Conservation (phyloP, 1,139 yeast species). For the Schwanniomyces etchellsii region DNA sequence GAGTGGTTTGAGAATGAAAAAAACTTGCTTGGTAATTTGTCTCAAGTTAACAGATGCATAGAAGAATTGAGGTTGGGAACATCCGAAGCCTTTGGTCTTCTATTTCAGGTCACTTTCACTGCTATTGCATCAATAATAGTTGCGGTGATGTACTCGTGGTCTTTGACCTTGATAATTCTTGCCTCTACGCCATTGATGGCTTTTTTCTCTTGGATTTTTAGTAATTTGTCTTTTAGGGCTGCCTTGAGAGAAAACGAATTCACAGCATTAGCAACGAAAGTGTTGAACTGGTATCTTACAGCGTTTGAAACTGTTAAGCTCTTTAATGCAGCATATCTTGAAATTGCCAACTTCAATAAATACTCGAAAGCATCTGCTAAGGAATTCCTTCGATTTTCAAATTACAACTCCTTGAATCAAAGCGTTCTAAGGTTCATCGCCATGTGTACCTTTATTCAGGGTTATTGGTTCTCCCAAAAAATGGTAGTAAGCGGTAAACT, state of each 20-base stretch:
- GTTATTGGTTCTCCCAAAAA: slow-evolving; percentile 81
- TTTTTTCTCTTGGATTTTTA: slow-evolving; percentile 42
- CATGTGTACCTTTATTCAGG: slow-evolving; percentile 67
- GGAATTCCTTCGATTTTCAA: slow-evolving; percentile 42
- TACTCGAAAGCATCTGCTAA: slow-evolving; percentile 39
- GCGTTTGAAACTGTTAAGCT: slow-evolving; percentile 57
- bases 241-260: slow-evolving; percentile 54
- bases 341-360: slow-evolving; percentile 38
- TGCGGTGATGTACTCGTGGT: slow-evolving; percentile 79
- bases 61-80: slow-evolving; percentile 72
- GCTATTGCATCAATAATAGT: slow-evolving; percentile 54
- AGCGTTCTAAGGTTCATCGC: slow-evolving; percentile 41
- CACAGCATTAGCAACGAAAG: slow-evolving; percentile 52
- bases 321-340: slow-evolving; percentile 53
- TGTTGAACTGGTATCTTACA: slow-evolving; percentile 65
- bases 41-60: slow-evolving; percentile 66
- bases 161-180: slow-evolving; percentile 68
- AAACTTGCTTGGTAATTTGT: slow-evolving; percentile 55
- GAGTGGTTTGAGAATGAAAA: slow-evolving; percentile 57
- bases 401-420: slow-evolving; percentile 51
- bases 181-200: slow-evolving; percentile 68
- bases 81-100: slow-evolving; percentile 60
- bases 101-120: slow-evolving; percentile 48
- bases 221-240: slow-evolving; percentile 43
- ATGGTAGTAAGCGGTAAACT: slow-evolving; percentile 50